These are phyloP conservation scores for Phytopythium helicoides DNA, from an alignment of 352 stramenopile genomes.

Conservation along the genomic window DNA sequence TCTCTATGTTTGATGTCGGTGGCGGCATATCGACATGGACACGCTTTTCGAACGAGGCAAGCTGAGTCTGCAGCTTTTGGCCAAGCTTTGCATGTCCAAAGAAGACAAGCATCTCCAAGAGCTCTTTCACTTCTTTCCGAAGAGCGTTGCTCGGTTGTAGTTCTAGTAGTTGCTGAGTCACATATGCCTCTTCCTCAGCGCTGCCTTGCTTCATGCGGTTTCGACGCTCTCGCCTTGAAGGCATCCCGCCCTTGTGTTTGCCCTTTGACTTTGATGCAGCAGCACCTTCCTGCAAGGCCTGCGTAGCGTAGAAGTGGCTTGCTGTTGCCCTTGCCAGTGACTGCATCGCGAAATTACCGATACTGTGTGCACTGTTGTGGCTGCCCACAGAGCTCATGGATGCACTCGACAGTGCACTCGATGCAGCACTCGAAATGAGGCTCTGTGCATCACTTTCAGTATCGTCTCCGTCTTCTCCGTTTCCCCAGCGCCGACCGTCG, in stretches of 20 bases:
- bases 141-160: slow-evolving; percentile 36
- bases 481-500: slow-evolving; percentile 55
- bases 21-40: slow-evolving; percentile 11
- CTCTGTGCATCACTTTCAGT: slow-evolving; percentile 41
- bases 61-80: slow-evolving; percentile 37
- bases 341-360: slow-evolving; percentile 73
- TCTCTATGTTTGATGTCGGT: not conserved
- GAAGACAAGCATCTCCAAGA: slow-evolving; percentile 57
- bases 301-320: slow-evolving; percentile 72
- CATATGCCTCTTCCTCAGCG: slow-evolving; percentile 63
- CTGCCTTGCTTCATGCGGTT: slow-evolving; percentile 72
- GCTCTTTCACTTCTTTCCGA: slow-evolving; percentile 24
- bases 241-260: slow-evolving; percentile 37
- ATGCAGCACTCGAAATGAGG: slow-evolving; percentile 35
- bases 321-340: slow-evolving; percentile 48
- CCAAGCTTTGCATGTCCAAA: slow-evolving; percentile 39
- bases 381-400: slow-evolving; percentile 73
- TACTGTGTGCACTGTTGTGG: slow-evolving; percentile 66
- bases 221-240: slow-evolving; percentile 48
- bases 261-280: slow-evolving; percentile 23
- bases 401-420: slow-evolving; percentile 59
- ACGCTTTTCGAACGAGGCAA: slow-evolving; percentile 41
- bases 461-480: slow-evolving; percentile 23
- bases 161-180: slow-evolving; percentile 41
- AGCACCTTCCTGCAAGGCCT: slow-evolving; percentile 27